Percentiles rank a stretch among this genome's conserved stretches.
Evolutionary conservation across 2,329 filamentous ascomycete genomes (phyloP).

Genomic region (Truncatella angustata): DNA sequence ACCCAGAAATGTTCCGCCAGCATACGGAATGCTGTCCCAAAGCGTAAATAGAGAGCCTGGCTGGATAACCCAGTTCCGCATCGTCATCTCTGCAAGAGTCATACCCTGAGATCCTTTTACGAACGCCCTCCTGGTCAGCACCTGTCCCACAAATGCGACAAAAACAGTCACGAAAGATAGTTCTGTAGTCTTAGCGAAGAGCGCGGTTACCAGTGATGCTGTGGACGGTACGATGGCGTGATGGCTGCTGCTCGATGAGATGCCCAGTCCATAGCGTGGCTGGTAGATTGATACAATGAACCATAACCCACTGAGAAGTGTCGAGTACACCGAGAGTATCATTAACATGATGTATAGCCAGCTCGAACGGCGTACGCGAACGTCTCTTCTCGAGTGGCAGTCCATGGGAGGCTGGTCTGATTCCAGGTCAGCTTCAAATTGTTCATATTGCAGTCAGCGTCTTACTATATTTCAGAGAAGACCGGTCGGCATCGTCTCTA

Average conservation of each 20-base stretch:
- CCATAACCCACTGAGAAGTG: constrained; percentile 64
- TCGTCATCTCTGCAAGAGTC: constrained; percentile 73
- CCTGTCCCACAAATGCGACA: constrained; percentile 72
- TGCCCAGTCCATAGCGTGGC: constrained; percentile 59
- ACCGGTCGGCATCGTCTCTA: constrained; percentile 16
- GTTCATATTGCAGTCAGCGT: neutral
- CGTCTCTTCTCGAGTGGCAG: constrained; percentile 26
- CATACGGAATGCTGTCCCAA: constrained; percentile 62
- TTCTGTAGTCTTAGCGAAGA: constrained; percentile 76
- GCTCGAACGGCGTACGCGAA: constrained; percentile 26
- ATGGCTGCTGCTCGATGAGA: constrained; percentile 51
- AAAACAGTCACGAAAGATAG: constrained; percentile 76
- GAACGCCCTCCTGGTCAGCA: constrained; percentile 68
- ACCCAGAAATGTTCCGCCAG: constrained; percentile 63
- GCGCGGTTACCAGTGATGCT: constrained; percentile 64
- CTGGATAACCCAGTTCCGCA: constrained; percentile 72
- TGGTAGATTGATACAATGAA: constrained; percentile 59
- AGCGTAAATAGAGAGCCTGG: constrained; percentile 72
- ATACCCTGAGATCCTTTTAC: constrained; percentile 60
- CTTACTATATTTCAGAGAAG: constrained; percentile 21
- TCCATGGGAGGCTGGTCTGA: constrained; percentile 24
- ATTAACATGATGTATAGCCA: constrained; percentile 52
- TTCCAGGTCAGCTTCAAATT: constrained; percentile 4
- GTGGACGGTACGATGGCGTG: constrained; percentile 54
- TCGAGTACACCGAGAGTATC: constrained; percentile 59